A percentile compares a stretch with the other conserved stretches of the same genome.
Evolutionary conservation across 345 rosid species (phyloP).

Genomic region (Cardamine resedifolia): DNA sequence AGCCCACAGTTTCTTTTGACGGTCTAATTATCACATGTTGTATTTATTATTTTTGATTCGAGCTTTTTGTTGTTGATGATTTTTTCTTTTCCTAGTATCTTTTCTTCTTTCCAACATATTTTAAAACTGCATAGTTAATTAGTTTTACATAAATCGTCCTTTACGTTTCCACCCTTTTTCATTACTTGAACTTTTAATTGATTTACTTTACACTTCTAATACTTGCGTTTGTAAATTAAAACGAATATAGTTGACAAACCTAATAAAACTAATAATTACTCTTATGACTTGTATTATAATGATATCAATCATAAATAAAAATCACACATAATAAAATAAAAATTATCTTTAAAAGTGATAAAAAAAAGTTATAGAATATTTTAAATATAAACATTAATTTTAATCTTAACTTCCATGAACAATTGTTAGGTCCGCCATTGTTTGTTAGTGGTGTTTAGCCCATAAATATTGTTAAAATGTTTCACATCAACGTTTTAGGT

Average conservation of each 20-base stretch:
- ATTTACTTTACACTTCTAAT: not conserved
- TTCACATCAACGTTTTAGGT: too few species aligned
- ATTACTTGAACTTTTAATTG: not conserved
- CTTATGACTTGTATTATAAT: not conserved
- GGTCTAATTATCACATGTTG: not conserved
- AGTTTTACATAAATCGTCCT: not conserved
- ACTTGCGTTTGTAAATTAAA: not conserved
- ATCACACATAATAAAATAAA: not conserved
- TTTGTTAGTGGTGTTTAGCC: too few species aligned
- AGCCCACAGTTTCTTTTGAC: not conserved
- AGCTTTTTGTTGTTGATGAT: not conserved
- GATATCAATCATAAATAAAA: not conserved
- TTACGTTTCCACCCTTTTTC: not conserved
- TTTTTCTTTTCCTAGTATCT: not conserved
- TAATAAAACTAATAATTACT: too few species aligned
- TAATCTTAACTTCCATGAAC: too few species aligned
- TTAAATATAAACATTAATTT: too few species aligned
- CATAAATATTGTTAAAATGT: too few species aligned
- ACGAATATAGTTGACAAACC: too few species aligned
- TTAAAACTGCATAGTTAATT: not conserved
- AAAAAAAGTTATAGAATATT: not conserved
- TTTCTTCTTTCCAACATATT: not conserved
- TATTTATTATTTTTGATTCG: not conserved
- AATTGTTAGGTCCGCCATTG: too few species aligned
- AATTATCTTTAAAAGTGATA: not conserved